Evolutionary conservation across 176 grass and related monocot genomes (phyloP), one percentile per base, ranked within the genome.

Genomic region (Coix lacrymajobi): DNA sequence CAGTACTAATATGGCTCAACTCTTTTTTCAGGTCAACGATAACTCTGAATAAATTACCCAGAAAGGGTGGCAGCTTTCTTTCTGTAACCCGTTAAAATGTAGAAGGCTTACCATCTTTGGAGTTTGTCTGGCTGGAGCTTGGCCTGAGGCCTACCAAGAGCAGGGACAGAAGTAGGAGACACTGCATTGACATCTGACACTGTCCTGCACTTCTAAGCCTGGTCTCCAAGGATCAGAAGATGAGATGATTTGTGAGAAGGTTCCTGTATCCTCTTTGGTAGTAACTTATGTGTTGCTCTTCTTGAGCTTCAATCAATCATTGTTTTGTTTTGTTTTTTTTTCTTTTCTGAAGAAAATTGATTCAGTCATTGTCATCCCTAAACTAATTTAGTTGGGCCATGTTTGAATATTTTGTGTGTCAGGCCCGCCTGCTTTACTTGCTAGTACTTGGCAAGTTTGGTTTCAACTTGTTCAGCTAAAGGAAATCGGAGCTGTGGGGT

Each of bases 101-200:
- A 67, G 32, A 76, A 32, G 78, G 38, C 81, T 95, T 88, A 98
- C 96, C 90, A 80, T 98, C 96, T 71, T 93, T 86, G 25, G 76
- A 41, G 78, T 89, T 87, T 3, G 92, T 93, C 64, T 81, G 66
- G 69, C 86, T 73, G 65, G 52, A 84, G 66, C 88, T 69, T 77
- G 73, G 58, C 37, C 19, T 72, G 20, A 93, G 30, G 58, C 84
- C 61, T 39, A 79, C 61, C 38, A 91, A 77, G 84, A 85, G 80
- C 49, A 88, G 16, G 70, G 91, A 81, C 69, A 93, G 73, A 63
- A 91, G 69, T 57, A 94, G 62, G 11, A 92, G 36, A 40, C 36
- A 12, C 58, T 43, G 79, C 77, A 76, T 70, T 69, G 37, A n/a
- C 22, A 43, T 11, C 84, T 69, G 7, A 37, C 83, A 62, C 73